Conservation (phyloP, 1,284 basidiomycete genomes). For the Porogramme epimiltina region DNA sequence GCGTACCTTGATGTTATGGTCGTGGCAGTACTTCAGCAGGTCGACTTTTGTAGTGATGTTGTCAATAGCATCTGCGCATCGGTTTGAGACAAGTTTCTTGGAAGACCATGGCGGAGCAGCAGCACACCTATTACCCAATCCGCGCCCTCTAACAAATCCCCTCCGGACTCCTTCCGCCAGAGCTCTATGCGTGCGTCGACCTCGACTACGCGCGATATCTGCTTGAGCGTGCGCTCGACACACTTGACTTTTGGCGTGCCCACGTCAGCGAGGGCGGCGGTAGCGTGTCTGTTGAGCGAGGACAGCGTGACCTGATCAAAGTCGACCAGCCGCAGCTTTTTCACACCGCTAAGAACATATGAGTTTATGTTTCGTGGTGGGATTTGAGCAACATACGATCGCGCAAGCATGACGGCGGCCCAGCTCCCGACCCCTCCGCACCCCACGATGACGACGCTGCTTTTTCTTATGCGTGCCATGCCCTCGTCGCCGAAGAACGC, state of each 20-base stretch:
- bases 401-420: constrained; percentile 91
- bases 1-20: constrained; percentile 69
- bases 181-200: constrained; percentile 84
- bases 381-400: constrained; percentile 67
- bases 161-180: constrained; percentile 81
- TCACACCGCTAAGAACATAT: constrained; percentile 80
- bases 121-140: constrained; percentile 87
- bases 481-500: constrained; percentile 92
- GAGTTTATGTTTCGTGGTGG: constrained; percentile 1
- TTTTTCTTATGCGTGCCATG: constrained; percentile 79
- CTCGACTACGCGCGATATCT: constrained; percentile 73
- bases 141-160: constrained; percentile 71
- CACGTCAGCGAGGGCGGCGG: constrained; percentile 89
- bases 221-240: constrained; percentile 73
- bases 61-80: constrained; percentile 83
- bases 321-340: constrained; percentile 76
- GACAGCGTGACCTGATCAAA: constrained; percentile 95
- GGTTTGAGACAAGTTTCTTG: constrained; percentile 2
- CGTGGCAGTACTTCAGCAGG: constrained; percentile 81
- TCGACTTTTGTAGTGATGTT: constrained; percentile 96
- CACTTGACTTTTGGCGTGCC: constrained; percentile 92
- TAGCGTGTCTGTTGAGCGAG: constrained; percentile 92
- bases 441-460: constrained; percentile 87
- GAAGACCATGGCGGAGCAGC: constrained; percentile 17
- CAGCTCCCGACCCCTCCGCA: constrained; percentile 97